These are phyloP conservation scores for Colletotrichum liriopes DNA, from an alignment of 2,329 filamentous ascomycete species.

Conservation along the genomic window DNA sequence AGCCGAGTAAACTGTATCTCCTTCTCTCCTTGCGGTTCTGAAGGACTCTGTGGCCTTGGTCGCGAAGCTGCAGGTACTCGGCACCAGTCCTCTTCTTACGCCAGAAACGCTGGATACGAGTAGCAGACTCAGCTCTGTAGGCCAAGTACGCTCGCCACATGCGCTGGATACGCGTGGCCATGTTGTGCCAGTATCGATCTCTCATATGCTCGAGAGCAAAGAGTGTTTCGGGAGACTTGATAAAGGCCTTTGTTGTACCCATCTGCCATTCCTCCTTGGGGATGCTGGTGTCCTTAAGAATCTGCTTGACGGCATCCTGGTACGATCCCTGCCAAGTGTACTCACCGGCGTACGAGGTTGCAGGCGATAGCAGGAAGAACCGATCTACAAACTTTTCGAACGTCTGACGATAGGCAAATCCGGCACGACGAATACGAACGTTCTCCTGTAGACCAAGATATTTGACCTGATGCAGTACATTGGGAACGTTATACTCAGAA, in stretches of 20 bases:
- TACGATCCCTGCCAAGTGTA: conserved; percentile 95
- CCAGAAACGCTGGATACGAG: conserved; percentile 95
- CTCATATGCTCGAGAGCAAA: conserved; percentile 98
- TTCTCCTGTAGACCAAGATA: conserved; percentile 99
- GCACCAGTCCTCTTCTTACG: conserved; percentile 91
- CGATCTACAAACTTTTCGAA: conserved; percentile 99
- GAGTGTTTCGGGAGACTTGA: conserved; percentile 96
- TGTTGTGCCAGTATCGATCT: conserved; percentile 99
- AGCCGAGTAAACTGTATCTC: conserved; percentile 91
- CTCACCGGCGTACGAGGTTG: conserved; percentile 95
- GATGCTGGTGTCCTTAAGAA: conserved; percentile 96
- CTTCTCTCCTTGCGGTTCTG: conserved; percentile 91
- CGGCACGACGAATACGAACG: conserved; percentile 94
- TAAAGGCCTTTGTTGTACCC: conserved; percentile 96
- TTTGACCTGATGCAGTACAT: conserved; percentile 98
- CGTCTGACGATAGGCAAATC: conserved; percentile 96
- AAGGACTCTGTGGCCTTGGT: conserved; percentile 87
- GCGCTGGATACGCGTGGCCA: conserved; percentile 97
- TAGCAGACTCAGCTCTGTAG: conserved; percentile 93
- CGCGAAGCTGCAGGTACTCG: conserved; percentile 89
- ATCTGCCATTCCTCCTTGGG: conserved; percentile 97
- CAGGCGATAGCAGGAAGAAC: conserved; percentile 94
- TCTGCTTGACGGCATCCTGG: conserved; percentile 90
- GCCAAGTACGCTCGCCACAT: conserved; percentile 97
- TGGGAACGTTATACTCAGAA: conserved; percentile 90